A percentile compares a stretch with the other conserved stretches of the same genome.
These are phyloP conservation scores for Alternaria hordeiaustralica DNA, from an alignment of 2,329 filamentous ascomycete genomes.

Conservation along the genomic window DNA sequence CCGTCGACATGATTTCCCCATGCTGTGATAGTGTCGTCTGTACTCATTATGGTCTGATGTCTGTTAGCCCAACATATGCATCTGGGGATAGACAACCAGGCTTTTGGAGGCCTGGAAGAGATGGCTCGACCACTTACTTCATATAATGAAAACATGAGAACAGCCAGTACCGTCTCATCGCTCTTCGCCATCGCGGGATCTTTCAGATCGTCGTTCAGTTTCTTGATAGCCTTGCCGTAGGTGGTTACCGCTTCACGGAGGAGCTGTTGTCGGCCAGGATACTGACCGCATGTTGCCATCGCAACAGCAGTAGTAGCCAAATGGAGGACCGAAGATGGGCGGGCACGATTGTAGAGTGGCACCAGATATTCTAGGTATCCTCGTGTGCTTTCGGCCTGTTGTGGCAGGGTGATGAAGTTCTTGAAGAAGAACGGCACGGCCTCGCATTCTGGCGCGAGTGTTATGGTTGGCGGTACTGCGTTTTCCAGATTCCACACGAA, in stretches of 20 bases:
- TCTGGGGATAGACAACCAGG: constrained; percentile 13
- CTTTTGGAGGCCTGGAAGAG: constrained; percentile 25
- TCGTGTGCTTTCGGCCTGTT: constrained; percentile 46
- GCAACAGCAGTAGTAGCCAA: constrained; percentile 50
- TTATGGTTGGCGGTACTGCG: constrained; percentile 33
- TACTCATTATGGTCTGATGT: constrained; percentile 47
- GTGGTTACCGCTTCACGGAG: constrained; percentile 41
- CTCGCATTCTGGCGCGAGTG: constrained; percentile 44
- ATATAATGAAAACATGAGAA: constrained; percentile 51
- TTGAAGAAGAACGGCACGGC: constrained; percentile 52
- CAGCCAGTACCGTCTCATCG: constrained; percentile 49
- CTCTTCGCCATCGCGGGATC: constrained; percentile 45
- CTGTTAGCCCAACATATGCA: constrained; percentile 18
- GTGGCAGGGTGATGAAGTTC: constrained; percentile 49
- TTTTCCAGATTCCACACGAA: constrained; percentile 42
- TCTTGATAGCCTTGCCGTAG: constrained; percentile 49
- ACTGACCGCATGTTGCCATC: constrained; percentile 48
- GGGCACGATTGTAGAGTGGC: constrained; percentile 46
- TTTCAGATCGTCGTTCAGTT: constrained; percentile 46
- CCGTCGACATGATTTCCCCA: constrained; percentile 52
- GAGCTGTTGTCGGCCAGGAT: constrained; percentile 44
- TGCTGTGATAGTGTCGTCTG: constrained; percentile 44
- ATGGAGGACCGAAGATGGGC: constrained; percentile 47
- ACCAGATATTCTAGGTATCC: constrained; percentile 49
- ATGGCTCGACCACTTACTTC: constrained; percentile 43